Evolutionary conservation across 257 asterid species (phyloP), one percentile per base, ranked within the genome.

Genomic region (Eustoma russellianum): DNA sequence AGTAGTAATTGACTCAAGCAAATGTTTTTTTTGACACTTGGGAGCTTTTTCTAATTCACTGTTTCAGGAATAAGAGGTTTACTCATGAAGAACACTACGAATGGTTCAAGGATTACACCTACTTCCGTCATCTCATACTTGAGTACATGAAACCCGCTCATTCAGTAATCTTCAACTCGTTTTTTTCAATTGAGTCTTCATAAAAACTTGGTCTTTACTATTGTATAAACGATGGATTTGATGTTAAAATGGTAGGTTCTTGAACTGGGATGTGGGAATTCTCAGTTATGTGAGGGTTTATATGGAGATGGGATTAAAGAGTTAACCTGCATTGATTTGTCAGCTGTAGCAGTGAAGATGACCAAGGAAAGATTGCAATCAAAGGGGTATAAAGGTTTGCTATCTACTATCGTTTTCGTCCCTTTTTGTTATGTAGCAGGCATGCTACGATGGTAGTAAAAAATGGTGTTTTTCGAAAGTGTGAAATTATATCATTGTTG

Each of bases 191-290:
- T 46, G 15, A 13, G 43, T 11, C 2, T 10, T 11, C 7, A 2
- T 2, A 38, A 38, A 38, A 38, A 7, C 7, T 38, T 38, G 7
- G 43, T 38, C 9, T 38, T 38, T 38, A 10, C 43, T 38, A 38
- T 38, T 8, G 12, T 38, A 11, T 11, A 38, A 38, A 38, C 1
- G 43, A 8, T 38, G 12, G 12, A 38, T 38, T 38, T 38, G 12
- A 7, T 38, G 43, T 38, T 38, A 7, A 38, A 38, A 7, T 38
- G 8, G 43, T 69, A 87, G 98, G 89, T 88, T 18, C 61, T 92
- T 77, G 95, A 92, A 86, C 71, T 92, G 65, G 98, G 98, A 33
- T 92, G 98, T 71, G 98, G 98, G 43, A 82, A 85, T 65, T 92
- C 98, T 54, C 97, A 87, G 76, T 70, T 92, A 35, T 82, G 84